These are phyloP conservation scores for Lepiota venenata DNA, from an alignment of 768 basidiomycete genomes.

Conservation along the genomic window DNA sequence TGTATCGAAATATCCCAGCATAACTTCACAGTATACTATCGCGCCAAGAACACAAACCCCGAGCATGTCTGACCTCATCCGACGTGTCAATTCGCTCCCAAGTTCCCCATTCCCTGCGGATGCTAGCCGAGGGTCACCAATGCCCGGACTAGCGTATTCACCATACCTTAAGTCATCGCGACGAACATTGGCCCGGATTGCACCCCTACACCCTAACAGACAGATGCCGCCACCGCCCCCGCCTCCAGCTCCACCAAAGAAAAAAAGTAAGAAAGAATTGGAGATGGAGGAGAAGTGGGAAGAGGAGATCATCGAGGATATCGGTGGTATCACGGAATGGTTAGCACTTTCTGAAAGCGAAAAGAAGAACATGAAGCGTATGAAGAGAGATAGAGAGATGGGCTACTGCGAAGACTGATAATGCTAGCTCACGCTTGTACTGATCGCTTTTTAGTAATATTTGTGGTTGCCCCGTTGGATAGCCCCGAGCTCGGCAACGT, in stretches of 20 bases:
- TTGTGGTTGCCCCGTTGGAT: too few species aligned
- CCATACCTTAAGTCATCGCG: constrained; percentile 66
- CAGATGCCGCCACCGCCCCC: constrained; percentile 70
- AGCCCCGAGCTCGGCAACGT: too few species aligned
- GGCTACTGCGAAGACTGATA: constrained; percentile 52
- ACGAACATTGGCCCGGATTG: constrained; percentile 60
- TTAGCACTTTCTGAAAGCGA: constrained; percentile 44
- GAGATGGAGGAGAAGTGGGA: constrained; percentile 79
- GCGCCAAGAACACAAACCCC: constrained; percentile 48
- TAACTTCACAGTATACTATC: constrained; percentile 36
- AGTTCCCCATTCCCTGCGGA: constrained; percentile 50
- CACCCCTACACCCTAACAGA: constrained; percentile 72
- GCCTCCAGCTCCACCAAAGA: constrained; percentile 66
- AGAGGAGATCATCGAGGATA: constrained; percentile 69
- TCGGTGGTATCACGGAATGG: constrained; percentile 66
- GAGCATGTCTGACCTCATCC: constrained; percentile 75
- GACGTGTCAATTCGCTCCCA: constrained; percentile 64
- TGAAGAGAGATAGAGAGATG: constrained; percentile 62
- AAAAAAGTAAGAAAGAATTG: constrained; percentile 79
- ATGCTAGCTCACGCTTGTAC: not conserved
- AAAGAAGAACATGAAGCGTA: constrained; percentile 50
- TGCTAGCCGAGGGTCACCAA: not conserved
- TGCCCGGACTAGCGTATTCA: constrained; percentile 42
- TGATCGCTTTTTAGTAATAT: not conserved
- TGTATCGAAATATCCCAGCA: constrained; percentile 14